Evolutionary conservation across 2,329 filamentous ascomycete genomes (phyloP).

Genomic region (Cercospora nicotianae): DNA sequence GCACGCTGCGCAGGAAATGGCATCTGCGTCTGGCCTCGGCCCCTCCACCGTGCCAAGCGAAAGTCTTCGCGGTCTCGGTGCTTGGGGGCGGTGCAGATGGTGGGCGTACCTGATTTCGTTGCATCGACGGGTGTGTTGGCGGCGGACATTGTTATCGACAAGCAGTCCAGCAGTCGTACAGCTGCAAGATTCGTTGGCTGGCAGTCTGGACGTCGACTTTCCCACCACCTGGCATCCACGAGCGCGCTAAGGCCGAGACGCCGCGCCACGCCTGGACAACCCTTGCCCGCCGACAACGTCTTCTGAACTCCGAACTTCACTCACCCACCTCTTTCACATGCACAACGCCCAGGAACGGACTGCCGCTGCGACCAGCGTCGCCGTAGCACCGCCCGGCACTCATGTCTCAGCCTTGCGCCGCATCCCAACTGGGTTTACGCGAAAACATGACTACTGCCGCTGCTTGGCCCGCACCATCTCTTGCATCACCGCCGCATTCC

Average conservation of each 20-base stretch:
- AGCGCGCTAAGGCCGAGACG: not conserved
- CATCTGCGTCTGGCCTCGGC: slow-evolving; percentile 12
- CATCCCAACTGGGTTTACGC: not conserved
- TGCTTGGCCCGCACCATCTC: not conserved
- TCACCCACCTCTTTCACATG: not conserved
- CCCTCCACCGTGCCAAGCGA: slow-evolving; percentile 8
- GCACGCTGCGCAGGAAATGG: not conserved
- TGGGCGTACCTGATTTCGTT: slow-evolving; percentile 25
- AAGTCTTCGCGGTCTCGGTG: not conserved
- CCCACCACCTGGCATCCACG: slow-evolving; percentile 2
- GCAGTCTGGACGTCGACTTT: not conserved
- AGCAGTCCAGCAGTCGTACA: not conserved
- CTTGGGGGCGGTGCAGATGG: not conserved
- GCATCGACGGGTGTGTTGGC: slow-evolving; percentile 17
- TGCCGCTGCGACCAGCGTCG: not conserved
- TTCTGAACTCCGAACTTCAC: not conserved
- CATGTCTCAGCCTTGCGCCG: not conserved
- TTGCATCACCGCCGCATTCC: not conserved
- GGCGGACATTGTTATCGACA: slow-evolving; percentile 21
- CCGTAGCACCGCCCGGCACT: not conserved
- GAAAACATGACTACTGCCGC: not conserved
- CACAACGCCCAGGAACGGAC: not conserved
- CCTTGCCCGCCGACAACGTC: not conserved
- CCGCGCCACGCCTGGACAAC: not conserved
- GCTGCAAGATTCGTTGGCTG: not conserved